Base-by-base conservation (phyloP, 2,329 filamentous ascomycete species). In the Aspergillus transmontanensis region DNA sequence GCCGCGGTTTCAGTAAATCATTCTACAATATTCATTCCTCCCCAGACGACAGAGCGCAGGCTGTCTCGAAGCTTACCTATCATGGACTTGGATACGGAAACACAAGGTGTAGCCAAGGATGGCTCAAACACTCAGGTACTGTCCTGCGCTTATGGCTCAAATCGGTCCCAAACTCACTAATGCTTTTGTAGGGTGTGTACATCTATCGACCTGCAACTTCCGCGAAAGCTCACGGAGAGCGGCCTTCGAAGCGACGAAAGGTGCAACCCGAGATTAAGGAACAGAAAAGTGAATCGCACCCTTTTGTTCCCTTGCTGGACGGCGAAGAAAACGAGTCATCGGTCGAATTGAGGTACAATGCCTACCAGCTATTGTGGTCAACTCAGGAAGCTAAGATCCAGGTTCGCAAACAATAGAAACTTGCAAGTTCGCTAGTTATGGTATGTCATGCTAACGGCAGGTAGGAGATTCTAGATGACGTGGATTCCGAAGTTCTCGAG, bases 241-340 rank as follows among this genome's bases (percentile, higher is more conserved):
- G 85, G 45, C 84, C 87, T 32, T 72, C 82, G 41, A 90, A 91
- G 73, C 82, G 84, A 62, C 83, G 87, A 60, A 87, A 84, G 71
- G 78, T 86, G 9, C 81, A 81, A 0, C 83, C 80, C 59, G 79
- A 66, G 7, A 60, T 58, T 5, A 45, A 64, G 55, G 53, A 62
- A 6, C 41, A 65, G 10, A 60, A 65, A 1, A 26, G 61, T 45
- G 60, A 69, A 12, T 16, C 58, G 5, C 66, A 72, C 21, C 68
- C 68, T 6, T 82, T 82, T 64, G 73, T 77, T 9, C 72, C 77
- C 9, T 73, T 82, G 23, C 68, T 81, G 26, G 73, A 76, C 32
- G 79, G 79, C 16, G 69, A 77, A 14, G 80, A 82, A 63, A 67
- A 62, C 34, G 36, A 68, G 23, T 63, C 72, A 19, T 73, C 72